Evolutionary conservation across 441 rosid species (phyloP), one percentile per base, ranked within the genome.

Genomic region (Populus hybrid): DNA sequence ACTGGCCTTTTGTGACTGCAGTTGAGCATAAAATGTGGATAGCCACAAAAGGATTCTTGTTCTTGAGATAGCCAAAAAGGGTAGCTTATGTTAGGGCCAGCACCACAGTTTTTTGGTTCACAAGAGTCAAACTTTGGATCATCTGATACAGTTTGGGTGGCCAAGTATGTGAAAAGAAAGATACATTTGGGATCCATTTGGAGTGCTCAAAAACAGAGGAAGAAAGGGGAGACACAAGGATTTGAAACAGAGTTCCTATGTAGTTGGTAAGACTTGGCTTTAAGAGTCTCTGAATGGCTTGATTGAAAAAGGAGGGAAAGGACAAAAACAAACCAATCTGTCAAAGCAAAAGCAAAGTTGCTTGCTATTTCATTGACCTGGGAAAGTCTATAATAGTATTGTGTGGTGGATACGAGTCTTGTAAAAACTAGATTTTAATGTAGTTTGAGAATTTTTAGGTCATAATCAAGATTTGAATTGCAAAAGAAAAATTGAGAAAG

Each of bases 41-140:
- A 79, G 66, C 97, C 93, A 28, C 94, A 89, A 4, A 73, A 86
- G 28, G 86, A 30, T 57, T 83, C 57, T 69, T 86, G 91, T 61
- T 69, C 36, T 11, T 20, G 74, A 20, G 74, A 72, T 57, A 91
- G 61, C 80, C 85, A 80, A 76, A 94, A 91, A n/a, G 90, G 94
- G 77, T 80, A 90, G 42, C 85, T 85, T 67, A 93, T 87, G 18
- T 32, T 10, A 40, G 84, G 87, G 75, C 87, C 91, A 42, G 10
- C 69, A 36, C 87, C 89, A 5, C 90, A 88, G 26, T 84, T 72
- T 77, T 35, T 78, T 1, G 91, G 93, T 68, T 50, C 81, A 81
- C 91, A 92, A 24, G 86, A 83, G 26, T 79, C 64, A 75, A 78
- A 91, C 73, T 81, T 80, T 4, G 82, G 68, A 73, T 84, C 70